Conservation (phyloP, 352 stramenopile genomes). For the Pythium periplocum region DNA sequence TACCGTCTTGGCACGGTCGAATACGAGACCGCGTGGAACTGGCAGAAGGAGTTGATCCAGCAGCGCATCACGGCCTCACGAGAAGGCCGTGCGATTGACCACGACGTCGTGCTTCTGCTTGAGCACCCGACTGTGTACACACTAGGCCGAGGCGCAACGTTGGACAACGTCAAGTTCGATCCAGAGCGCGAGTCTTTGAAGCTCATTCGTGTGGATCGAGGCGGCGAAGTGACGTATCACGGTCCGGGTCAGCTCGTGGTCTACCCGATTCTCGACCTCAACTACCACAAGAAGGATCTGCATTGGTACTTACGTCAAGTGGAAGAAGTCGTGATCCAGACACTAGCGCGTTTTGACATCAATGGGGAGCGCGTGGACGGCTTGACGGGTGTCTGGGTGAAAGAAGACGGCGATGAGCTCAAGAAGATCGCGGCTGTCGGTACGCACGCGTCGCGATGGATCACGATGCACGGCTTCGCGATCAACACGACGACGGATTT, state of each 20-base stretch:
- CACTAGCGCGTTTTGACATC: conserved; percentile 84
- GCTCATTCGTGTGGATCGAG: conserved; percentile 97
- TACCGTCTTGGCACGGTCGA: conserved; percentile 68
- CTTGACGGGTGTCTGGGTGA: conserved; percentile 96
- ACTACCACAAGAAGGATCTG: conserved; percentile 92
- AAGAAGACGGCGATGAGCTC: conserved; percentile 56
- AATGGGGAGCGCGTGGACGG: conserved; percentile 87
- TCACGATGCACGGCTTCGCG: conserved; percentile 98
- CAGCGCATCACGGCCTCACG: conserved; percentile 56
- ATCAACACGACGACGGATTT: conserved; percentile 96
- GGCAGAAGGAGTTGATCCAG: conserved; percentile 86
- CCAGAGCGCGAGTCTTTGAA: conserved; percentile 55
- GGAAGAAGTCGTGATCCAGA: conserved; percentile 95
- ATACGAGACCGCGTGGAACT: conserved; percentile 84
- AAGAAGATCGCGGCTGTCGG: conserved; percentile 96
- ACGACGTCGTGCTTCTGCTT: conserved; percentile 89
- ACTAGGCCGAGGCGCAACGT: conserved; percentile 88
- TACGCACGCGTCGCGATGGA: conserved; percentile 94
- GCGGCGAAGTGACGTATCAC: conserved; percentile 98
- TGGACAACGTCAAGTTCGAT: conserved; percentile 50
- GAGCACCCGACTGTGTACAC: conserved; percentile 96
- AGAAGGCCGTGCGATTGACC: conserved; percentile 48
- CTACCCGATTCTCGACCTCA: conserved; percentile 97
- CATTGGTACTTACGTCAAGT: conserved; percentile 97
- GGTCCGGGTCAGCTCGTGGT: conserved; percentile 96